Conservation (phyloP, 169 alveolate genomes). For the Plasmodium malariae region DNA sequence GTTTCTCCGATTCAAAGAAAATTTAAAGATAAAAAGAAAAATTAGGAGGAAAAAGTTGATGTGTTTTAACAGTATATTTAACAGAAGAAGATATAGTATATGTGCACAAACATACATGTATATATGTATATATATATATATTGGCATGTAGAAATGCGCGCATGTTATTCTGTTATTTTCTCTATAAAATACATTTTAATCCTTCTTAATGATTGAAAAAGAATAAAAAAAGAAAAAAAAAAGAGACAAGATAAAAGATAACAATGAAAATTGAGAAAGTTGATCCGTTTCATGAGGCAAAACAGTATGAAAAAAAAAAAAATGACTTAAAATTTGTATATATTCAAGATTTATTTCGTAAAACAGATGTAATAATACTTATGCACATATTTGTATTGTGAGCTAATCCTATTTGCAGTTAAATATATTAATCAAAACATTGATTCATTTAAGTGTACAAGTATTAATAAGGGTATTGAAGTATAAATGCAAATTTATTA, state of each 20-base stretch:
- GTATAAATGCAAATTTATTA: no score
- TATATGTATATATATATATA: conserved; percentile 2
- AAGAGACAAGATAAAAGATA: neutral
- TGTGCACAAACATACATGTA: no score
- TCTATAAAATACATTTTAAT: neutral
- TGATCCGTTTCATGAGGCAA: conserved; percentile 76
- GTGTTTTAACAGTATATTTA: no score
- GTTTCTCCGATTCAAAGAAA: neutral
- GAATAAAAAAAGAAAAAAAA: neutral
- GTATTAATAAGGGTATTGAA: no score
- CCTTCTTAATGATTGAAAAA: neutral
- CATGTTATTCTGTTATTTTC: neutral
- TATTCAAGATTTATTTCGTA: neutral
- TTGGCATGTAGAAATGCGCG: neutral
- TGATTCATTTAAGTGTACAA: no score
- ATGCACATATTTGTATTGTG: neutral
- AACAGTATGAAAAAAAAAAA: conserved; percentile 43
- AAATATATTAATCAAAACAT: no score
- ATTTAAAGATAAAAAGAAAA: neutral
- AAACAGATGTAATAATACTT: neutral
- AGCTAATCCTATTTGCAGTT: no score
- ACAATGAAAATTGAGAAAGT: conserved; percentile 32
- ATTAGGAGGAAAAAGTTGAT: neutral
- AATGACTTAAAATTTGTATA: no score
- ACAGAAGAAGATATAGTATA: no score